phyloP scores from a whole-genome alignment of 2,329 filamentous ascomycete genomes.

The Neonectria magnoliae region DNA sequence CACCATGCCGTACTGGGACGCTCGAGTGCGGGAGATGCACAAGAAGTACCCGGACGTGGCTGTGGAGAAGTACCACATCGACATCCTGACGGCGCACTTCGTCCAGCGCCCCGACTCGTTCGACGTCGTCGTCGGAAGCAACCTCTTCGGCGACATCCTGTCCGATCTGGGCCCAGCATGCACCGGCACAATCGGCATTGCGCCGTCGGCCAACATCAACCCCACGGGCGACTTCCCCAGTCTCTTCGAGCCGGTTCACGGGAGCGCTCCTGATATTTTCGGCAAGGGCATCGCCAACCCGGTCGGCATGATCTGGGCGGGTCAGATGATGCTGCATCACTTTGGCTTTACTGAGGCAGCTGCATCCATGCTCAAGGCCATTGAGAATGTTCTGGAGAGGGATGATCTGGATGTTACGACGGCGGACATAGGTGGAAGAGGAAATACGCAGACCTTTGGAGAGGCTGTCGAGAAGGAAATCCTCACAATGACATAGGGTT shows the following conservation, averaged over 20 bases:
- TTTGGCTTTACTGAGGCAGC: conserved; percentile 47
- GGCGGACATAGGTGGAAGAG: conserved; percentile 45
- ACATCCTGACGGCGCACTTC: conserved; percentile 73
- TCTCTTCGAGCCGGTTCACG: conserved; percentile 76
- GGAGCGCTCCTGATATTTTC: conserved; percentile 76
- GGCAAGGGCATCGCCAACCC: conserved; percentile 80
- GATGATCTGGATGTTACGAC: conserved; percentile 45
- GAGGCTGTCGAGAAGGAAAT: conserved; percentile 37
- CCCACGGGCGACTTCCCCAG: conserved; percentile 61
- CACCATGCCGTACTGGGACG: conserved; percentile 76
- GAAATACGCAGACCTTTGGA: conserved; percentile 36
- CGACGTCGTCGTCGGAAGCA: conserved; percentile 72
- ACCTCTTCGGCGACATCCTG: conserved; percentile 73
- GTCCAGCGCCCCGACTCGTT: conserved; percentile 67
- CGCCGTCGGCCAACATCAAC: conserved; percentile 75
- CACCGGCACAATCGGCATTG: conserved; percentile 77
- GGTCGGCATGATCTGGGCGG: conserved; percentile 77
- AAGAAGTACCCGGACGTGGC: conserved; percentile 67
- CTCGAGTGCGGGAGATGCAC: conserved; percentile 64
- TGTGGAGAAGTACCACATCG: conserved; percentile 73
- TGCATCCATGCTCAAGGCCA: conserved; percentile 65
- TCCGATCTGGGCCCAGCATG: conserved; percentile 77
- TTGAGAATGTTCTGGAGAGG: conserved; percentile 70
- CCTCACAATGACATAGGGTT: neutral
- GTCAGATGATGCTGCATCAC: conserved; percentile 65